Evolutionary conservation across 2,329 filamentous ascomycete genomes (phyloP).

Genomic region (Diaporthe aspalathi): DNA sequence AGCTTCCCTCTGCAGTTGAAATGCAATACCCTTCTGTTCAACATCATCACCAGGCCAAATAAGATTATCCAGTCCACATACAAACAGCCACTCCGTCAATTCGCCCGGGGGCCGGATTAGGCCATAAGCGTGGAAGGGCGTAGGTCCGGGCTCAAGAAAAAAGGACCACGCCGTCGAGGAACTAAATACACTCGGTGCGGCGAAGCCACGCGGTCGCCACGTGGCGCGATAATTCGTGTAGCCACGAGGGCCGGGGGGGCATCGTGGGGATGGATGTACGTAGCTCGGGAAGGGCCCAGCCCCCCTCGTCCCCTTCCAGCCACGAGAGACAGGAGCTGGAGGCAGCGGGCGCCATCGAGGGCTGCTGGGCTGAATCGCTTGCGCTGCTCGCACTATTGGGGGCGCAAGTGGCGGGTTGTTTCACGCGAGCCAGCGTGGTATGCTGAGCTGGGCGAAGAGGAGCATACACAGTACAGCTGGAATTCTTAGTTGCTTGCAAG

Average conservation of each 20-base stretch:
- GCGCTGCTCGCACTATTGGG: constrained; percentile 5
- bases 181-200: background rate
- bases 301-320: no score
- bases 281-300: no score
- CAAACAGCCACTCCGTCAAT: background rate
- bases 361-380: constrained; percentile 8
- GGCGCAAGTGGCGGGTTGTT: background rate
- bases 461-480: background rate
- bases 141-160: background rate
- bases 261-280: no score
- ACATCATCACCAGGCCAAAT: background rate
- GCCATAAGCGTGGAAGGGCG: background rate
- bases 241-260: background rate
- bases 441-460: background rate
- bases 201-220: constrained; percentile 6
- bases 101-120: background rate
- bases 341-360: background rate
- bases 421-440: background rate
- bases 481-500: no score
- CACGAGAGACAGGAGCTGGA: constrained; percentile 8
- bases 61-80: background rate
- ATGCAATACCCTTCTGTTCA: no score
- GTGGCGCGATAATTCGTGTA: background rate
- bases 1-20: background rate
- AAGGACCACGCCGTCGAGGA: background rate